Conservation (phyloP, 2,329 filamentous ascomycete species). For the Cladosporium sp. region DNA sequence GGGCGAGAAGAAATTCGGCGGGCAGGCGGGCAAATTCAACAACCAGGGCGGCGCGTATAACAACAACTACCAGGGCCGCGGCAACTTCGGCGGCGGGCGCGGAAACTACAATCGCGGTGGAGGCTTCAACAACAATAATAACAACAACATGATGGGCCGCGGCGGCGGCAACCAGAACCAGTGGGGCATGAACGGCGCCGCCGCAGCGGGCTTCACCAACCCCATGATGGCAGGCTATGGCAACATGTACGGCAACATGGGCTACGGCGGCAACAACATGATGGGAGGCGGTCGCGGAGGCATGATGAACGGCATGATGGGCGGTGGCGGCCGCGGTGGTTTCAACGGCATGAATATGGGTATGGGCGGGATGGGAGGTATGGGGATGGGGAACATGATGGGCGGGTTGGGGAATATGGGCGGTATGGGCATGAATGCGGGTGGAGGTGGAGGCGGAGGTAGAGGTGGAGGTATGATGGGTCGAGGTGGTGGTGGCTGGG, state of each 20-base stretch:
- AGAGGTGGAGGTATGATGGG: conserved; percentile 48
- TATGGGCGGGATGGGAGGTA: conserved; percentile 22
- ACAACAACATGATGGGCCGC: conserved; percentile 9
- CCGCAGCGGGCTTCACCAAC: conserved; percentile 13
- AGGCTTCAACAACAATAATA: conserved; percentile 13
- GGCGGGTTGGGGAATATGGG: conserved; percentile 22
- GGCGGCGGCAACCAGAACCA: conserved; percentile 13
- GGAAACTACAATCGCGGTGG: conserved; percentile 19
- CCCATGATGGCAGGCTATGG: conserved; percentile 21
- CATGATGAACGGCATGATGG: conserved; percentile 31
- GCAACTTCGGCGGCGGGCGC: conserved; percentile 19
- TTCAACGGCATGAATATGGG: conserved; percentile 49
- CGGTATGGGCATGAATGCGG: conserved; percentile 34
- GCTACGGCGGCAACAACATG: conserved; percentile 35
- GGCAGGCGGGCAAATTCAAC: conserved; percentile 47
- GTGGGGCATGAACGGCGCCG: conserved; percentile 22
- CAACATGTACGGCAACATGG: conserved; percentile 21
- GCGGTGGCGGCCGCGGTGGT: conserved; percentile 39
- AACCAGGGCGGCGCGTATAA: conserved; percentile 37
- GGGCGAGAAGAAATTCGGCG: conserved; percentile 34
- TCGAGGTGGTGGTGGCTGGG: conserved; percentile 23
- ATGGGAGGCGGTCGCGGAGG: conserved; percentile 22
- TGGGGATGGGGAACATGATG: conserved; percentile 35
- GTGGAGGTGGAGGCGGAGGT: conserved; percentile 32
- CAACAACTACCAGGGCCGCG: conserved; percentile 30